Percentiles rank a stretch among this genome's conserved stretches.
These are phyloP conservation scores for Metarhizium album DNA, from an alignment of 2,329 filamentous ascomycete genomes.

Conservation along the genomic window DNA sequence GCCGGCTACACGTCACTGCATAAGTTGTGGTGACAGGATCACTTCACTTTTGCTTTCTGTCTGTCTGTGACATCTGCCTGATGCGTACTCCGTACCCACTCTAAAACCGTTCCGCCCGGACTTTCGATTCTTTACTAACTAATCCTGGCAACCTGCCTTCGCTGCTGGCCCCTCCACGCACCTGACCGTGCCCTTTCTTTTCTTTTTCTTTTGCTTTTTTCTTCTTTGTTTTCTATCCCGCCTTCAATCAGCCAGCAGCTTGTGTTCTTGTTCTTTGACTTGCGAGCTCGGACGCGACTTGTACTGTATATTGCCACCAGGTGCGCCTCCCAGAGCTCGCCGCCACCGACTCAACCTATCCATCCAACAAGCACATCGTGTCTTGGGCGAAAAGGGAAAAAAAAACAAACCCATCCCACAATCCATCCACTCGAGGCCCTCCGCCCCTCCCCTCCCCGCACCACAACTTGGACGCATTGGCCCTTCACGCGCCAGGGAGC, in stretches of 20 bases:
- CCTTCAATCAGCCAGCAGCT: neutral
- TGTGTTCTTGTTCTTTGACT: neutral
- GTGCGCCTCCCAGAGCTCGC: neutral
- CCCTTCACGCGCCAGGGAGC: conserved; percentile 8
- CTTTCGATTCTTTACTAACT: neutral
- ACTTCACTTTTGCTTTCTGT: neutral
- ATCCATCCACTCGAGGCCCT: conserved; percentile 4
- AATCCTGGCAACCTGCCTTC: neutral
- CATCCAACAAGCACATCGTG: neutral
- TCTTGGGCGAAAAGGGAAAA: neutral
- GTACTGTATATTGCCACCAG: neutral
- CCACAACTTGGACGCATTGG: conserved; percentile 6
- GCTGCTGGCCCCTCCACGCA: neutral
- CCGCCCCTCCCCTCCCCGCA: conserved; percentile 8
- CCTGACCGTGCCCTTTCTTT: neutral
- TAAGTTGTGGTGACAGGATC: neutral
- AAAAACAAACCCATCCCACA: conserved; percentile 5
- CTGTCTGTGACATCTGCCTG: neutral
- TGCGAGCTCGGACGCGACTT: neutral
- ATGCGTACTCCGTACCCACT: neutral
- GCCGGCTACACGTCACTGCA: neutral
- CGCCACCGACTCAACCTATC: neutral
- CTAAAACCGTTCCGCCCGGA: neutral
- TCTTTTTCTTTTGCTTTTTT: no score
- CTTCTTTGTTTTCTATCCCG: neutral